Evolutionary conservation across 805 yeast species (phyloP).

Genomic region (Diddensiella caesifluorescens): DNA sequence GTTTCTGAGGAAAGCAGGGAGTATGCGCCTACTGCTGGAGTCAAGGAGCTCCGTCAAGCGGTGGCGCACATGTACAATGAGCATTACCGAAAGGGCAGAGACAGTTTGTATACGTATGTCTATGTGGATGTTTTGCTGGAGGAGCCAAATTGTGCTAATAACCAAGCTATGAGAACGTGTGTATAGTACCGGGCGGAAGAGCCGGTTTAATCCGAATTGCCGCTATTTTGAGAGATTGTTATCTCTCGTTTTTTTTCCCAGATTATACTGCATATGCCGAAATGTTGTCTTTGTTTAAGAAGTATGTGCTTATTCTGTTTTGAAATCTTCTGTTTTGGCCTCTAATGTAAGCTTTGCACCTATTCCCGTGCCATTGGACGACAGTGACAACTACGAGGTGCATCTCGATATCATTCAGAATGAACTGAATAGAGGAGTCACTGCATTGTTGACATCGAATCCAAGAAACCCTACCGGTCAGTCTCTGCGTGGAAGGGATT

Average conservation of each 20-base stretch:
- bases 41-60: slow-evolving; percentile 49
- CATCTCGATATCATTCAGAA: slow-evolving; percentile 48
- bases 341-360: slow-evolving; percentile 41
- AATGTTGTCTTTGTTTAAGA: slow-evolving; percentile 57
- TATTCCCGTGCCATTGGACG: slow-evolving; percentile 56
- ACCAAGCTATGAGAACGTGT: slow-evolving; percentile 44
- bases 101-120: slow-evolving; percentile 45
- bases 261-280: slow-evolving; percentile 64
- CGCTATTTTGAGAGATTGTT: slow-evolving; percentile 53
- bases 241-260: slow-evolving; percentile 54
- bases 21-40: slow-evolving; percentile 57
- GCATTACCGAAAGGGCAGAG: slow-evolving; percentile 44
- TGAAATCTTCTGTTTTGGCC: not conserved
- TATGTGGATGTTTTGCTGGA: slow-evolving; percentile 23
- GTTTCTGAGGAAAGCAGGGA: slow-evolving; percentile 47
- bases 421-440: slow-evolving; percentile 52
- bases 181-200: slow-evolving; percentile 61
- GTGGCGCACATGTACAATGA: slow-evolving; percentile 54
- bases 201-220: slow-evolving; percentile 61
- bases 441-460: slow-evolving; percentile 53
- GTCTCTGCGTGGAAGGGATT: slow-evolving; percentile 44
- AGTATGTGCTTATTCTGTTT: slow-evolving; percentile 25
- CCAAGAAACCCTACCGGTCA: slow-evolving; percentile 62
- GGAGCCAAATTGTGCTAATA: not conserved
- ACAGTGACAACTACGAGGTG: slow-evolving; percentile 51